Evolutionary conservation across 2,329 filamentous ascomycete species (phyloP), one percentile per base, ranked within the genome.

Genomic region (Neopestalotiopsis sp.): DNA sequence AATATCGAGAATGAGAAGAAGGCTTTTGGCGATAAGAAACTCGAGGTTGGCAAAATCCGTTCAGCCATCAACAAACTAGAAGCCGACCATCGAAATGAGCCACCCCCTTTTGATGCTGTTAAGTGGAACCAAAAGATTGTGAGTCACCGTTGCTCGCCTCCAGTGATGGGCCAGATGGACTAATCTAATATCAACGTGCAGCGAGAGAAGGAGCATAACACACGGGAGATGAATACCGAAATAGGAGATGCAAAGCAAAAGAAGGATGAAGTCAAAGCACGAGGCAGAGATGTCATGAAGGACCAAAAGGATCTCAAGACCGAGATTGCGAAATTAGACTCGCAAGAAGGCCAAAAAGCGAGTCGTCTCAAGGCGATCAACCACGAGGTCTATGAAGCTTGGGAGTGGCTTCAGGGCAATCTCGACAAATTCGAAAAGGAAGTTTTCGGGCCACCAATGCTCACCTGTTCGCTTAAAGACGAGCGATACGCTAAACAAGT

Each of bases 371-470:
- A 84, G 66, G 84, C 77, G 5, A 17, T 87, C 0, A 92, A 91
- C 12, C 77, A 77, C 0, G 92, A 98, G 68, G 89, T 92, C 2
- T 87, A 87, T 12, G 83, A 78, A 72, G 94, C 91, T 2, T 97
- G 94, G 90, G 85, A 90, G 57, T 99, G 95, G 95, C 86, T 98
- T 65, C 87, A 93, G 76, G 79, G 89, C 2, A 90, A 99, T 77
- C 87, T 86, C 69, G 77, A 86, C 67, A 80, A 87, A 63, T 96
- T 98, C 72, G 88, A 92, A 75, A 89, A 92, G 72, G 87, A 92
- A 69, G 90, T 98, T 4, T 94, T 92, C 76, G 94, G 93, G 0
- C 95, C 95, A 5, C 90, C 95, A 0, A 88, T 96, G 75, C 83
- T 97, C 40, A 91, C 88, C 69, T 97, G 94, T 79, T 92, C 92